A percentile compares a stretch with the other conserved stretches of the same genome.
Evolutionary conservation across 768 basidiomycete genomes (phyloP).

Genomic region (Russula vinacea): DNA sequence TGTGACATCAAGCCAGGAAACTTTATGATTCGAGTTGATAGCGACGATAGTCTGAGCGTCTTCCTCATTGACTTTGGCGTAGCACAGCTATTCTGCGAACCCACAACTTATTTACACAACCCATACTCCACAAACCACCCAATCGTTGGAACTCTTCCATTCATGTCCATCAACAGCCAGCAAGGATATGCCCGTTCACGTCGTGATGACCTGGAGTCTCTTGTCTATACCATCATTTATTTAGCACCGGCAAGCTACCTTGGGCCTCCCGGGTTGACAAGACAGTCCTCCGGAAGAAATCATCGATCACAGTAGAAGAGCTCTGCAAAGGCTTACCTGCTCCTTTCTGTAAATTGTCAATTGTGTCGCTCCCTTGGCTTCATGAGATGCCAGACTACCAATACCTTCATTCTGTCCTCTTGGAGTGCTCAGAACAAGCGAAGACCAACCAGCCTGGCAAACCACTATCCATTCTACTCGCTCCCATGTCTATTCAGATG

Average conservation of each 20-base stretch:
- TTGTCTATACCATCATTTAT: conserved; percentile 1
- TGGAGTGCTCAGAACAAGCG: not conserved
- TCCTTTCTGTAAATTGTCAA: not conserved
- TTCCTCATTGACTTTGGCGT: not conserved
- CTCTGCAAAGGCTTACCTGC: not conserved
- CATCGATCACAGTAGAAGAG: not conserved
- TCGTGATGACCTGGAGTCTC: not conserved
- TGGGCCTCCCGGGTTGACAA: not conserved
- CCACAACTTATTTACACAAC: not conserved
- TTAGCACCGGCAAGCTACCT: not conserved
- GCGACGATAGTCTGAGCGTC: not conserved
- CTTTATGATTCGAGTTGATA: not conserved
- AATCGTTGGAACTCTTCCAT: not conserved
- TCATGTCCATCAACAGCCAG: not conserved
- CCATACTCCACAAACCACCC: not conserved
- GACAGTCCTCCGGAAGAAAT: not conserved
- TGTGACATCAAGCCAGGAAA: not conserved
- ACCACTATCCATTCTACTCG: no score
- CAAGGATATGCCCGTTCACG: not conserved
- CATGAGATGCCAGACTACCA: not conserved
- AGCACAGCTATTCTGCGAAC: not conserved
- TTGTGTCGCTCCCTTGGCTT: not conserved
- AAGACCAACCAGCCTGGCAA: no score
- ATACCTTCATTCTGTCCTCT: not conserved
- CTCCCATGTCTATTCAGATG: no score